These are phyloP conservation scores for Pharnaceum exiguum DNA, from an alignment of 148 eudicot genomes.

Conservation along the genomic window DNA sequence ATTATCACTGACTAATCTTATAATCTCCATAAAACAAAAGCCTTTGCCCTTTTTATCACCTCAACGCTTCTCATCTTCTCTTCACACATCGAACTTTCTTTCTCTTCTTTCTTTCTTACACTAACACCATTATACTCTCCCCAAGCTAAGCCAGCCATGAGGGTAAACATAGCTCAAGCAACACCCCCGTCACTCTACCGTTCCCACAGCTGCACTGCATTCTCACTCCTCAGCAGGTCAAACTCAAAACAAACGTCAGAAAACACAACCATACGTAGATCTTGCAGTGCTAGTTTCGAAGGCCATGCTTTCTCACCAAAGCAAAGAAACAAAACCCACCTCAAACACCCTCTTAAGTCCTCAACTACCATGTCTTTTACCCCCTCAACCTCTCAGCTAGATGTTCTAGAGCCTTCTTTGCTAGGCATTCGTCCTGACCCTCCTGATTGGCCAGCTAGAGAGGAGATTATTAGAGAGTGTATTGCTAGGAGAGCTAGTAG, in stretches of 20 bases:
- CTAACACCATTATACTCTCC: not conserved
- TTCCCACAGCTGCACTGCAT: not conserved
- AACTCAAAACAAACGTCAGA: constrained; percentile 15
- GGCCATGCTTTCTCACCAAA: constrained; percentile 19
- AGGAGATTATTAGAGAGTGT: constrained; percentile 33
- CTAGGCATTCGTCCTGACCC: constrained; percentile 53
- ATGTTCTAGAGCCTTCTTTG: constrained; percentile 44
- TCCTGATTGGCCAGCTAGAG: constrained; percentile 65
- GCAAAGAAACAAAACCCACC: not conserved
- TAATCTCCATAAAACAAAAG: no score
- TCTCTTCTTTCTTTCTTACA: not conserved
- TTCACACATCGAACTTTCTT: no score
- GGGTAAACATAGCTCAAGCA: constrained; percentile 27
- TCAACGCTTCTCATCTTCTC: not conserved
- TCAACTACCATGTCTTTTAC: constrained; percentile 16
- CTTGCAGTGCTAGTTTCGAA: constrained; percentile 22
- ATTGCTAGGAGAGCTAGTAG: constrained; percentile 53
- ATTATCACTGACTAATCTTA: no score
- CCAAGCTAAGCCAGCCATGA: no score
- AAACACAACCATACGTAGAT: not conserved
- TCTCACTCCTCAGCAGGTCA: not conserved
- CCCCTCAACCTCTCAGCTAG: constrained; percentile 20
- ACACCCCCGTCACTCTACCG: constrained; percentile 14
- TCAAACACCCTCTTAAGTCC: not conserved
- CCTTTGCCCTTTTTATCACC: not conserved